These are phyloP conservation scores for Myriosclerotinia curreyana DNA, from an alignment of 2,329 filamentous ascomycete genomes.

Conservation along the genomic window DNA sequence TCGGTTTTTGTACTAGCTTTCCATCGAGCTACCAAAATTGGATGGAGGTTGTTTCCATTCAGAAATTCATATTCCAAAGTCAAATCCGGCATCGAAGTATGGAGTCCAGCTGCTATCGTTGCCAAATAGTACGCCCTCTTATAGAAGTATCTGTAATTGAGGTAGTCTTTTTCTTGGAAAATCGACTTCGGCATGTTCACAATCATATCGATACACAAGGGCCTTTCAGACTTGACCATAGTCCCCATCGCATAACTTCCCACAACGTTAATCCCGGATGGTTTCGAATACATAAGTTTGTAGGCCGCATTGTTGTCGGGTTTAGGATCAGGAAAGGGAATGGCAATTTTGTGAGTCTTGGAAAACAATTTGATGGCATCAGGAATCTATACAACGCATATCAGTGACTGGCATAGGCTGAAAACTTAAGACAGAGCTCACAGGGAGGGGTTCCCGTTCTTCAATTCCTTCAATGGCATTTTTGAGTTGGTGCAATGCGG, in stretches of 20 bases:
- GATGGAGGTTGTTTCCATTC: slow-evolving; percentile 73
- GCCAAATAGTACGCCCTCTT: slow-evolving; percentile 90
- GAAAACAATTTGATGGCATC: slow-evolving; percentile 68
- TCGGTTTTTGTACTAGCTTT: slow-evolving; percentile 39
- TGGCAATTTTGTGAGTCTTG: slow-evolving; percentile 62
- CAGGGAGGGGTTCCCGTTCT: slow-evolving; percentile 47
- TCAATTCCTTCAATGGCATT: slow-evolving; percentile 55
- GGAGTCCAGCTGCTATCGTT: slow-evolving; percentile 70
- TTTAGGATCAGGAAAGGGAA: slow-evolving; percentile 81
- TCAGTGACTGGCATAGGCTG: slow-evolving; percentile 16
- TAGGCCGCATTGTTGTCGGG: slow-evolving; percentile 76
- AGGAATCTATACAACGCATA: slow-evolving; percentile 50
- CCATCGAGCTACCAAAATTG: slow-evolving; percentile 55
- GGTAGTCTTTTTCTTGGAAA: slow-evolving; percentile 92
- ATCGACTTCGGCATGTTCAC: slow-evolving; percentile 77
- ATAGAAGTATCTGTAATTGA: slow-evolving; percentile 91
- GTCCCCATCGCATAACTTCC: slow-evolving; percentile 82
- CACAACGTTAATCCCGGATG: slow-evolving; percentile 77
- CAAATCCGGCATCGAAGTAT: slow-evolving; percentile 51
- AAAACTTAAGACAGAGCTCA: slow-evolving; percentile 31
- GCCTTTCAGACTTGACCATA: slow-evolving; percentile 61
- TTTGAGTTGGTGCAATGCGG: slow-evolving; percentile 54
- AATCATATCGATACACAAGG: slow-evolving; percentile 72
- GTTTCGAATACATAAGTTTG: slow-evolving; percentile 74
- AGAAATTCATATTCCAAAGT: slow-evolving; percentile 62